phyloP scores from a whole-genome alignment of 1,284 basidiomycete genomes.

The Coniferiporia sulphurascens region DNA sequence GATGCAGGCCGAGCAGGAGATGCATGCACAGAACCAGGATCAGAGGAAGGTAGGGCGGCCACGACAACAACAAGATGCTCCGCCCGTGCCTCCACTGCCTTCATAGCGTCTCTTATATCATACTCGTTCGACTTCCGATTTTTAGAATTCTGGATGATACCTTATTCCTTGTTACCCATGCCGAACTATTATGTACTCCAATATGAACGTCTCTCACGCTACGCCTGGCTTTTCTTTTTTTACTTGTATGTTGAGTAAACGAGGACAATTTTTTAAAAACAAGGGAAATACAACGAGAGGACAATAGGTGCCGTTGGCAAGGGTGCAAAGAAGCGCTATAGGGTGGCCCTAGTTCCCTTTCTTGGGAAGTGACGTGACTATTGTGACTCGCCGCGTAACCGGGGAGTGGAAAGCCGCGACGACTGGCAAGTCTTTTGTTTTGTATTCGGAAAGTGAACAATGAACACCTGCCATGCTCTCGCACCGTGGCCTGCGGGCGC shows the following conservation, averaged over 20 bases:
- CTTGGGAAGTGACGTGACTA: neutral
- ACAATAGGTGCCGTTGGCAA: conserved; percentile 7
- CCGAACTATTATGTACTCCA: conserved; percentile 5
- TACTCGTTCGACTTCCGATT: neutral
- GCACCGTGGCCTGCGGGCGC: neutral
- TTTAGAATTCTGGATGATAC: conserved; percentile 9
- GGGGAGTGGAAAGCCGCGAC: neutral
- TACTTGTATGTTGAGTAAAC: neutral
- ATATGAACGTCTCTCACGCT: neutral
- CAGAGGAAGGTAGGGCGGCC: conserved; percentile 47
- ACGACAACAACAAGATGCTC: conserved; percentile 24
- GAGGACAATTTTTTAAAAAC: neutral
- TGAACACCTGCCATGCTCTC: neutral
- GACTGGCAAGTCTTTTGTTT: neutral
- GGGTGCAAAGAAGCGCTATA: neutral
- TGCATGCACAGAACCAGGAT: conserved; percentile 52
- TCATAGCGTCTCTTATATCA: neutral
- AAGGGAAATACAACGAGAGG: conserved; percentile 5
- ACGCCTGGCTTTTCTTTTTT: neutral
- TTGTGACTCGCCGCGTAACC: neutral
- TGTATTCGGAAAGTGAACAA: conserved; percentile 4
- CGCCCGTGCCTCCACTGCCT: conserved; percentile 30
- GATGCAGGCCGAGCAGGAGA: conserved; percentile 69
- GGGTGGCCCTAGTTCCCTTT: neutral
- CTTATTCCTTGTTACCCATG: conserved; percentile 13